Conservation (phyloP, 192 early-diverging fungal species). For the Geranomyces variabilis region DNA sequence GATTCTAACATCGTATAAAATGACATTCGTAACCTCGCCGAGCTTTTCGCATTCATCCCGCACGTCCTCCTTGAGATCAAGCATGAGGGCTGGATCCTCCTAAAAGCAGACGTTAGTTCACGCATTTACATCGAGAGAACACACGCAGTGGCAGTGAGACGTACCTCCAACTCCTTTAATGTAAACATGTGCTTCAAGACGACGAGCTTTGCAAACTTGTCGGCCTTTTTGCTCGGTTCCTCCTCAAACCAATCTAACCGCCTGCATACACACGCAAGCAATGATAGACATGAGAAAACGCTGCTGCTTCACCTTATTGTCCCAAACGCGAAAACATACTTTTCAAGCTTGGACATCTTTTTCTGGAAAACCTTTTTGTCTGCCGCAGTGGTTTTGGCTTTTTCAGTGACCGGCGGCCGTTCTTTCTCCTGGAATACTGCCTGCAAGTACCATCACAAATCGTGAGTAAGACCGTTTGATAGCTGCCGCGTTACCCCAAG, state of each 20-base stretch:
- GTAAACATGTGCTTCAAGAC: slow-evolving; percentile 97
- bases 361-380: slow-evolving; percentile 52
- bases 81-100: slow-evolving; percentile 80
- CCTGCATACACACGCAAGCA: slow-evolving; percentile 41
- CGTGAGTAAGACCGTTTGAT: neutral
- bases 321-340: slow-evolving; percentile 47
- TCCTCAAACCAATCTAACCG: slow-evolving; percentile 93
- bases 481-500: neutral
- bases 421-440: slow-evolving; percentile 84
- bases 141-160: slow-evolving; percentile 1
- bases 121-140: neutral
- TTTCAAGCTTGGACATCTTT: slow-evolving; percentile 70
- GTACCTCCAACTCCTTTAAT: slow-evolving; percentile 80
- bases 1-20: slow-evolving; percentile 80
- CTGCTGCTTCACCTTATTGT: too few relatives aligned
- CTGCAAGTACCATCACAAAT: too few relatives aligned
- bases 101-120: slow-evolving; percentile 26
- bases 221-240: slow-evolving; percentile 62
- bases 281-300: neutral
- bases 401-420: slow-evolving; percentile 31
- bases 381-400: slow-evolving; percentile 20
- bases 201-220: slow-evolving; percentile 79
- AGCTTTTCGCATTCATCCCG: slow-evolving; percentile 90
- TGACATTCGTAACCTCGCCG: slow-evolving; percentile 92
- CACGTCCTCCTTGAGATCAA: slow-evolving; percentile 94